phyloP scores from a whole-genome alignment of 768 basidiomycete genomes.

The Sutorius australiensis region DNA sequence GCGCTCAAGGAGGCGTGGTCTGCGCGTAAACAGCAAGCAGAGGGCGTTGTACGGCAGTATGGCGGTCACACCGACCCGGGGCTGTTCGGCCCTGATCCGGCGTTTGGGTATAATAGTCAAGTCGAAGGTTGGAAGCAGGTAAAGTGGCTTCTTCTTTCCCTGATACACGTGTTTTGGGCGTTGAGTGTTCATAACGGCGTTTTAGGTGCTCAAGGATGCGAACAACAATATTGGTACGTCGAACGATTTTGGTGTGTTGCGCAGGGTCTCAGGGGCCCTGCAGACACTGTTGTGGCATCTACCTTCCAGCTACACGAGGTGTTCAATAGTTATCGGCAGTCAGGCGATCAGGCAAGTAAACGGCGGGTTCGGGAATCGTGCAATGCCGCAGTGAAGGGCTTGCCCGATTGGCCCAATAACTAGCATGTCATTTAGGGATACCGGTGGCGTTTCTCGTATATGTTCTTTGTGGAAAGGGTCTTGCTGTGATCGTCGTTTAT shows the following conservation, averaged over 20 bases:
- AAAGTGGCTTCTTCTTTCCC: conserved; percentile 18
- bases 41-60: conserved; percentile 43
- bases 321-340: conserved; percentile 67
- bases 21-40: conserved; percentile 52
- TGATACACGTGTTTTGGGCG: background rate
- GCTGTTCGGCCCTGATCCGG: conserved; percentile 27
- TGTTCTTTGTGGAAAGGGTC: background rate
- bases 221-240: conserved; percentile 48
- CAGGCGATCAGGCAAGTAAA: conserved; percentile 67
- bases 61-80: conserved; percentile 35
- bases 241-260: background rate
- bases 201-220: conserved; percentile 51
- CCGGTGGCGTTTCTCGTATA: background rate
- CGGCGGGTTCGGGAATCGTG: conserved; percentile 72
- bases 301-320: conserved; percentile 77
- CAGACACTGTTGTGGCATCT: conserved; percentile 56
- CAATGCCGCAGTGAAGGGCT: conserved; percentile 64
- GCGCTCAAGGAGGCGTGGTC: conserved; percentile 66
- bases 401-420: conserved; percentile 70
- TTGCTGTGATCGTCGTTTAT: background rate
- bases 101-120: conserved; percentile 50
- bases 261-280: background rate
- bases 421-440: conserved; percentile 5
- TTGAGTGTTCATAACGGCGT: background rate
- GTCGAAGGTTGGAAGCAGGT: conserved; percentile 57